phyloP scores from a whole-genome alignment of 2,329 filamentous ascomycete species.

The Triangularia verruculosa region DNA sequence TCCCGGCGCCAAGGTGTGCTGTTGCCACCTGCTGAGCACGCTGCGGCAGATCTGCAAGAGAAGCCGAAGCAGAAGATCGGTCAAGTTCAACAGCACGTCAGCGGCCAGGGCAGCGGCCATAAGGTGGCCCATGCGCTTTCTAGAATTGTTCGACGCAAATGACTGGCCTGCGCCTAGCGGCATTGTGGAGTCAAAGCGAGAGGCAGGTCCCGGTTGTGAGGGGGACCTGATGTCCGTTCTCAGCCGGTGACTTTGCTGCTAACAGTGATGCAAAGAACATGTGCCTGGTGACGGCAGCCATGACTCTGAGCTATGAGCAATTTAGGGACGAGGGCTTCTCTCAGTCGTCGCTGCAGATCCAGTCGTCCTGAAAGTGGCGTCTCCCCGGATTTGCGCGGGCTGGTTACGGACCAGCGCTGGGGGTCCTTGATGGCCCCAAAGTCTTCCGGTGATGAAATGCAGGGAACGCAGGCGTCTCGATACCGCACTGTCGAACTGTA shows the following conservation, averaged over 20 bases:
- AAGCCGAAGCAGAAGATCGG: conserved; percentile 22
- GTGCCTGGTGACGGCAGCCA: background rate
- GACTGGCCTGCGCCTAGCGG: conserved; percentile 23
- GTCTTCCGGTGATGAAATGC: conserved; percentile 20
- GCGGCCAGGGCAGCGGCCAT: conserved; percentile 9
- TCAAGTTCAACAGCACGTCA: conserved; percentile 24
- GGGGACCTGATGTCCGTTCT: conserved; percentile 8
- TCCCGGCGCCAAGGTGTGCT: conserved; percentile 6
- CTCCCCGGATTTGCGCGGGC: background rate
- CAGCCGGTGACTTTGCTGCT: conserved; percentile 9
- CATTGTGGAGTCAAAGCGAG: conserved; percentile 24
- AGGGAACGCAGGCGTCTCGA: conserved; percentile 14
- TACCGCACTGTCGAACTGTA: conserved; percentile 12
- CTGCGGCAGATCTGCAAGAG: conserved; percentile 25
- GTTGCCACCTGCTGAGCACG: conserved; percentile 14
- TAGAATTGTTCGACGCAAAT: conserved; percentile 30
- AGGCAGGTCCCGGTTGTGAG: conserved; percentile 18
- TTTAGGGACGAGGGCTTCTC: background rate
- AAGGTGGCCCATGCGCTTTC: conserved; percentile 25
- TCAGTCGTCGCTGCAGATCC: background rate
- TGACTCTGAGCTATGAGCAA: background rate
- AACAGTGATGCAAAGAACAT: conserved; percentile 3
- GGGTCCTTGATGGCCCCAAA: conserved; percentile 13
- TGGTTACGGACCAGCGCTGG: background rate
- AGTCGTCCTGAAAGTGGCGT: background rate